Evolutionary conservation across 2,329 filamentous ascomycete species (phyloP).

Genomic region (Rutstroemia sp.): DNA sequence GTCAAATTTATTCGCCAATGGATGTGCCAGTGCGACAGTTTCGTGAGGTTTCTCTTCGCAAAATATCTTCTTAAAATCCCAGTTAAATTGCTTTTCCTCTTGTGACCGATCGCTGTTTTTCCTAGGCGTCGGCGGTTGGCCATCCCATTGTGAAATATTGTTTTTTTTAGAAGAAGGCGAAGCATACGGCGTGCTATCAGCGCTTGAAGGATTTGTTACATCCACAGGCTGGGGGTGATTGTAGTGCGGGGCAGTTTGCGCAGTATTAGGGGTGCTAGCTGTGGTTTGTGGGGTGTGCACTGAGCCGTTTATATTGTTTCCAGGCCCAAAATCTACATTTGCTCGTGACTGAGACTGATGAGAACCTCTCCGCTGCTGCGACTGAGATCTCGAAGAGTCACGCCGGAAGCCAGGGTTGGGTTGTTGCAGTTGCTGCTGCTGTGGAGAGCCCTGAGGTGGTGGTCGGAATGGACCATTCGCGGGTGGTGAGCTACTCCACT

Average conservation of each 20-base stretch:
- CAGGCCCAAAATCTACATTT: conserved; percentile 1
- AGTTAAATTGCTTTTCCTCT: conserved; percentile 31
- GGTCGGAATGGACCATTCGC: neutral
- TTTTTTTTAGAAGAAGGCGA: conserved; percentile 1
- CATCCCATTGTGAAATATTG: conserved; percentile 8
- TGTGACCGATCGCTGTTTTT: conserved; percentile 16
- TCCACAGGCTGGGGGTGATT: conserved; percentile 6
- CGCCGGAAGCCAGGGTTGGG: neutral
- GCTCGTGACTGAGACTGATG: conserved; percentile 9
- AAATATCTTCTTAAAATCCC: conserved; percentile 36
- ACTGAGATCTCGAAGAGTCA: conserved; percentile 4
- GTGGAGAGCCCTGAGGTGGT: conserved; percentile 3
- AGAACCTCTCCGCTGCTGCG: neutral
- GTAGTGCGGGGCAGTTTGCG: conserved; percentile 1
- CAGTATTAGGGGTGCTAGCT: neutral
- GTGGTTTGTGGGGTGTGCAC: neutral
- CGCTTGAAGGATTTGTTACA: conserved; percentile 12
- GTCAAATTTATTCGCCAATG: conserved; percentile 36
- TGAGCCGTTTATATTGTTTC: neutral
- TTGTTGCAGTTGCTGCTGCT: neutral
- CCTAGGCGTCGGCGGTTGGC: conserved; percentile 8
- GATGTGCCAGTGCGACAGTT: conserved; percentile 42
- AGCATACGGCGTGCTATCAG: conserved; percentile 15
- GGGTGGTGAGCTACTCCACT: conserved; percentile 5
- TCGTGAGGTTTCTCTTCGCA: conserved; percentile 31